A percentile compares a stretch with the other conserved stretches of the same genome.
These are phyloP conservation scores for Penicillium argentinense DNA, from an alignment of 495 filamentous ascomycete species.

Conservation along the genomic window DNA sequence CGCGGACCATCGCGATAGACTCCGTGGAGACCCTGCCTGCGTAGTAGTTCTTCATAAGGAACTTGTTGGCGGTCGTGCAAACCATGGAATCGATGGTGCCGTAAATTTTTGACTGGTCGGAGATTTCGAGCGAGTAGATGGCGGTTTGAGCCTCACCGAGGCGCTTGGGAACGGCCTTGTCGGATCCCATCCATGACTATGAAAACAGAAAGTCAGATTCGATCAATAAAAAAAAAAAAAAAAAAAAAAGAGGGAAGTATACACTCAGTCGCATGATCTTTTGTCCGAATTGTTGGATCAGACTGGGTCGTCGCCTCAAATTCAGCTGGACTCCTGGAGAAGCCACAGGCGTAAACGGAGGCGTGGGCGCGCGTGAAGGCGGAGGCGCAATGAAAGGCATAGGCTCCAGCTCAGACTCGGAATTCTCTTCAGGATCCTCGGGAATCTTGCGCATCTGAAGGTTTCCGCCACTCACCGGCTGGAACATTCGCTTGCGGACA, in stretches of 20 bases:
- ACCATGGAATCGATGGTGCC: slow-evolving; percentile 57
- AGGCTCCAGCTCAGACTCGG: no score
- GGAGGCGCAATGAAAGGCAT: no score
- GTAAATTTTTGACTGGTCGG: slow-evolving; percentile 50
- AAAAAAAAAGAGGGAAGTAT: neutral
- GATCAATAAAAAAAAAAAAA: neutral
- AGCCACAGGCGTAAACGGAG: no score
- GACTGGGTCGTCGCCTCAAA: slow-evolving; percentile 31
- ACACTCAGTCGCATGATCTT: slow-evolving; percentile 48
- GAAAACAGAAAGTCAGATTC: neutral
- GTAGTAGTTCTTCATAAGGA: slow-evolving; percentile 45
- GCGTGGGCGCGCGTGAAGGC: no score
- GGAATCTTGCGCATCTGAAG: no score
- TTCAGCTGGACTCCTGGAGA: no score
- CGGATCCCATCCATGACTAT: no score
- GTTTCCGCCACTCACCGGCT: no score
- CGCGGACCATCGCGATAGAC: slow-evolving; percentile 46
- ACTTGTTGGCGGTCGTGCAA: slow-evolving; percentile 50
- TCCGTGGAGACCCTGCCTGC: slow-evolving; percentile 46
- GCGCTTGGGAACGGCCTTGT: no score
- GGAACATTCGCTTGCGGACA: no score
- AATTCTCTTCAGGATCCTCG: no score
- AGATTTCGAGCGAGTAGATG: neutral
- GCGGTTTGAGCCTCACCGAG: neutral
- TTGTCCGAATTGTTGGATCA: slow-evolving; percentile 39